Percentiles rank a stretch among this genome's conserved stretches.
phyloP scores from a whole-genome alignment of 495 filamentous ascomycete genomes.

The Neurospora terricola region DNA sequence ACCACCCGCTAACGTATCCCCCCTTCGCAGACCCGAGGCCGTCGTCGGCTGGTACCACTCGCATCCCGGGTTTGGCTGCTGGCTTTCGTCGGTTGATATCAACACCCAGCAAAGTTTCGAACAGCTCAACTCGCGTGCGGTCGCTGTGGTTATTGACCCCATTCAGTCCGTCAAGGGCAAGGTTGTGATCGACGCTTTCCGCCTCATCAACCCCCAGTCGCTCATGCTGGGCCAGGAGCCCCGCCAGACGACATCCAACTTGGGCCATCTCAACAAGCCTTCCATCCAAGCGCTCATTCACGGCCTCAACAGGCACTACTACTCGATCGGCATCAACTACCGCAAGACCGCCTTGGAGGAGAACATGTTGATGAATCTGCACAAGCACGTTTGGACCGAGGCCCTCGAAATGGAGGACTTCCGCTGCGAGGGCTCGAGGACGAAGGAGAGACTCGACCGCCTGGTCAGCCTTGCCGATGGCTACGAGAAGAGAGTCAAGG shows the following conservation, averaged over 20 bases:
- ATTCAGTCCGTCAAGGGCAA: constrained; percentile 99
- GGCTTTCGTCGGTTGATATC: constrained; percentile 97
- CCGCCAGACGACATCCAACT: constrained; percentile 94
- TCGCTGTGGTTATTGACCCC: constrained; percentile 95
- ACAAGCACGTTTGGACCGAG: constrained; percentile 99
- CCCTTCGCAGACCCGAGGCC: constrained; percentile 64
- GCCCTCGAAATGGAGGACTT: constrained; percentile 97
- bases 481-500: constrained; percentile 97
- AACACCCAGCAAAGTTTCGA: constrained; percentile 99
- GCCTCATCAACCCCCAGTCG: constrained; percentile 96
- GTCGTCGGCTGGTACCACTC: constrained; percentile 99
- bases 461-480: constrained; percentile 86
- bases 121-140: constrained; percentile 88
- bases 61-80: constrained; percentile 97
- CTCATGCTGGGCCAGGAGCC: constrained; percentile 97
- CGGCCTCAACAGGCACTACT: constrained; percentile 96
- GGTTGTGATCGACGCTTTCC: constrained; percentile 98
- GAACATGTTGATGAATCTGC: constrained; percentile 99
- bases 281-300: constrained; percentile 99
- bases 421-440: constrained; percentile 68
- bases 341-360: constrained; percentile 95
- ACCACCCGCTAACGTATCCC: constrained; percentile 7
- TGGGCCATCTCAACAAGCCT: constrained; percentile 97
- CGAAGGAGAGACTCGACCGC: constrained; percentile 75
- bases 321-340: constrained; percentile 97